Evolutionary conservation across 1,139 yeast genomes (phyloP).

Genomic region (Blastobotrys elegans): DNA sequence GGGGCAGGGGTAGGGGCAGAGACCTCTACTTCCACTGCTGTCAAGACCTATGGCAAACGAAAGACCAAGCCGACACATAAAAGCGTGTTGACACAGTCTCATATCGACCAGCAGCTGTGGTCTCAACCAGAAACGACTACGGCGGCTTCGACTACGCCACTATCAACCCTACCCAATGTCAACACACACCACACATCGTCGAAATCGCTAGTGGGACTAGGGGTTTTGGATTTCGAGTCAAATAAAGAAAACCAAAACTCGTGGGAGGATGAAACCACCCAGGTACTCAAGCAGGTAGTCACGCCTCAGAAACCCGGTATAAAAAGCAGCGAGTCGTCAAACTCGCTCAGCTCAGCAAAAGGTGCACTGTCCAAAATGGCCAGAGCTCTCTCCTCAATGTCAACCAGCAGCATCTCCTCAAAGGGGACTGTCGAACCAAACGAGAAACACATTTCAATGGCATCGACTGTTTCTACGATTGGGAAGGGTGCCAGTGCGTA

Average conservation of each 20-base stretch:
- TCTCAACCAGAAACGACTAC: constrained; percentile 15
- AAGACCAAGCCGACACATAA: constrained; percentile 16
- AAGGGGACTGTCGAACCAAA: constrained; percentile 22
- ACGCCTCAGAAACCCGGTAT: constrained; percentile 3
- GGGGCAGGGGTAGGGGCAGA: neutral
- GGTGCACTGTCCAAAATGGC: constrained; percentile 18
- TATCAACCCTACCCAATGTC: neutral
- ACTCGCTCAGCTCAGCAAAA: constrained; percentile 13
- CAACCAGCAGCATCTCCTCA: constrained; percentile 18
- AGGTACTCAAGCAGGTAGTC: constrained; percentile 18
- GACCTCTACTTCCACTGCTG: neutral
- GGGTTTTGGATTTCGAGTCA: constrained; percentile 20
- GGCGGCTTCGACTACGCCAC: neutral
- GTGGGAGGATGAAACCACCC: constrained; percentile 24
- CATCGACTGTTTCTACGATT: constrained; percentile 25
- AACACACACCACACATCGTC: neutral
- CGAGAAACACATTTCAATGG: constrained; percentile 23
- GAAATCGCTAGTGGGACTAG: constrained; percentile 20
- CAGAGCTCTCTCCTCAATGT: constrained; percentile 22
- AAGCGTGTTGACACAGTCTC: constrained; percentile 22
- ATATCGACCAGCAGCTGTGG: constrained; percentile 24
- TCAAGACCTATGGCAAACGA: constrained; percentile 24
- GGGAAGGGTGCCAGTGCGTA: constrained; percentile 10
- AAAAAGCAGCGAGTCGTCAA: constrained; percentile 13
- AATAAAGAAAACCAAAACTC: constrained; percentile 18